These are phyloP conservation scores for Coleophoma eucalyptorum DNA, from an alignment of 2,329 filamentous ascomycete species.

Conservation along the genomic window DNA sequence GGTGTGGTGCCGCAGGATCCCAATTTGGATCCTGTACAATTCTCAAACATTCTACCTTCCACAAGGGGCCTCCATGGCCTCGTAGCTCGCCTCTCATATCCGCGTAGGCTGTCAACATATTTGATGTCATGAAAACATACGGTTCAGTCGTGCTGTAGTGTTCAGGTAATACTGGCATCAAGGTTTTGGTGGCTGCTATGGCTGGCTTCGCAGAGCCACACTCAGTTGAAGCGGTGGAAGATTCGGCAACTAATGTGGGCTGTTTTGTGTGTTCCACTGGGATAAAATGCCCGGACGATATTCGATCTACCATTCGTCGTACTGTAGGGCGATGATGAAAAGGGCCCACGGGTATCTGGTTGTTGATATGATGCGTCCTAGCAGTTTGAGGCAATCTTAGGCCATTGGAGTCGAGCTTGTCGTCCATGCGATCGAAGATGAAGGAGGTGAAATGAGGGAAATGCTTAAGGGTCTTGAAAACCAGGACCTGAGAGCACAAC, in stretches of 20 bases:
- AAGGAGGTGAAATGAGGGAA: too few relatives aligned
- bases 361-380: too few relatives aligned
- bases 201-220: too few relatives aligned
- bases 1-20: neutral
- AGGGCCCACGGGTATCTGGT: neutral
- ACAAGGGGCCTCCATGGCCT: neutral
- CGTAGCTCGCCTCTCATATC: neutral
- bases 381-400: too few relatives aligned
- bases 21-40: neutral
- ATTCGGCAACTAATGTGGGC: neutral
- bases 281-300: neutral
- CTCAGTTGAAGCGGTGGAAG: too few relatives aligned
- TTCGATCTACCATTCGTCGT: neutral
- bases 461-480: too few relatives aligned
- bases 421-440: too few relatives aligned
- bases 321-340: neutral
- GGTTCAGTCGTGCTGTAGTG: neutral
- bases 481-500: too few relatives aligned
- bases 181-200: too few relatives aligned
- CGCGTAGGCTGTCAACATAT: neutral
- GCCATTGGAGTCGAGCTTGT: too few relatives aligned
- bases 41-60: neutral
- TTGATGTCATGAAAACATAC: neutral
- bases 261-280: neutral
- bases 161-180: too few relatives aligned